Evolutionary conservation across 148 eudicot genomes (phyloP).

Genomic region (Rhododendron griersonianum): DNA sequence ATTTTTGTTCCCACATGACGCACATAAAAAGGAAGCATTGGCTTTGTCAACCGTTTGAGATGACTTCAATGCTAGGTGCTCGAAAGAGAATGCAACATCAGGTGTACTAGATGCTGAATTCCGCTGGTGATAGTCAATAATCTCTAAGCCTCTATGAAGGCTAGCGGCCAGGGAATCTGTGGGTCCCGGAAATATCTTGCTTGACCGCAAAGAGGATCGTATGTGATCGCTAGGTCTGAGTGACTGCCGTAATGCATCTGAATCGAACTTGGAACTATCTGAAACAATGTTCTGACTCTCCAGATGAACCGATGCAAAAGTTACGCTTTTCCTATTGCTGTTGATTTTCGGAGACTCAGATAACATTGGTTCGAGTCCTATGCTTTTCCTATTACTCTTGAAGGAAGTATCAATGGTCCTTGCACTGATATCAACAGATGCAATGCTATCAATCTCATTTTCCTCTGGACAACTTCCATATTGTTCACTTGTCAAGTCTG

Average conservation of each 20-base stretch:
- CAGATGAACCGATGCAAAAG: slow-evolving; percentile 38
- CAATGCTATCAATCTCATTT: slow-evolving; percentile 35
- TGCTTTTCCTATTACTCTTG: slow-evolving; percentile 41
- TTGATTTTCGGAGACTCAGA: slow-evolving; percentile 90
- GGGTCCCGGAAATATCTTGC: slow-evolving; percentile 67
- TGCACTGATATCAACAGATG: slow-evolving; percentile 3
- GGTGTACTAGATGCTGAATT: slow-evolving; percentile 47
- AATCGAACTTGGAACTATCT: slow-evolving; percentile 39
- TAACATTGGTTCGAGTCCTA: slow-evolving; percentile 55
- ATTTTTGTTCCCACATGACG: slow-evolving; percentile 34
- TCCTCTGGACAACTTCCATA: slow-evolving; percentile 67
- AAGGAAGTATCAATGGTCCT: slow-evolving; percentile 19
- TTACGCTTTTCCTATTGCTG: slow-evolving; percentile 47
- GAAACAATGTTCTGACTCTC: slow-evolving; percentile 26
- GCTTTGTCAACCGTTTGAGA: slow-evolving; percentile 54
- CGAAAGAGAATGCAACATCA: slow-evolving; percentile 86
- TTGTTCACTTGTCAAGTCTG: slow-evolving; percentile 68
- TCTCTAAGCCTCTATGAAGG: slow-evolving; percentile 76
- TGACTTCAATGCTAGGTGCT: slow-evolving; percentile 73
- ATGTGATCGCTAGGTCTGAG: slow-evolving; percentile 42
- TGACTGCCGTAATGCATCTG: slow-evolving; percentile 30
- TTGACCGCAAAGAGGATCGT: slow-evolving; percentile 65
- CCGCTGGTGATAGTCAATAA: slow-evolving; percentile 72
- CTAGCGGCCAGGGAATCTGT: slow-evolving; percentile 87
- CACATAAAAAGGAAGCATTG: slow-evolving; percentile 57